Evolutionary conservation across 495 filamentous ascomycete species (phyloP).

Genomic region (Chlorociboria aeruginascens): DNA sequence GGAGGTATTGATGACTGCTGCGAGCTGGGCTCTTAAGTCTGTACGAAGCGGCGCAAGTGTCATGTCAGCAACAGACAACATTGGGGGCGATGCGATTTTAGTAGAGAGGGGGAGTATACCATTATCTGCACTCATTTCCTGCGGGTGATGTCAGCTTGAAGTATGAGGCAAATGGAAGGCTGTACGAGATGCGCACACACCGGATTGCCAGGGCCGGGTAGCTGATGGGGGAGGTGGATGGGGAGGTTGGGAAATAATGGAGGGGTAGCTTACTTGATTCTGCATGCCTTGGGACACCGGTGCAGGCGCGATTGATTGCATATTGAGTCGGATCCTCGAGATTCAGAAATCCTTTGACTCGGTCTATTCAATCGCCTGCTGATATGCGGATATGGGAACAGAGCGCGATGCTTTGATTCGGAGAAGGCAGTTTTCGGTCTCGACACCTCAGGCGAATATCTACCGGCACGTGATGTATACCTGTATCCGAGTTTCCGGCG

Average conservation of each 20-base stretch:
- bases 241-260: background rate
- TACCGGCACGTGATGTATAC: too few relatives aligned
- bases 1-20: slow-evolving; percentile 15
- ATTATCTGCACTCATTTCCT: slow-evolving; percentile 22
- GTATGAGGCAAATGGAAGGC: background rate
- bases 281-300: slow-evolving; percentile 16
- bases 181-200: background rate
- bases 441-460: too few relatives aligned
- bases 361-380: too few relatives aligned
- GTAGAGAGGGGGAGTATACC: slow-evolving; percentile 12
- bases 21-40: slow-evolving; percentile 24
- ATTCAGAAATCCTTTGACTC: background rate
- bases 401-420: too few relatives aligned
- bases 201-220: background rate
- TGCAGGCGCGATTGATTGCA: slow-evolving; percentile 20
- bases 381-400: too few relatives aligned
- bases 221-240: background rate
- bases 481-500: too few relatives aligned
- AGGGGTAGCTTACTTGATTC: slow-evolving; percentile 12
- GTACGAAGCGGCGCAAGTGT: slow-evolving; percentile 5
- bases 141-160: slow-evolving; percentile 18
- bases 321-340: background rate
- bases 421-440: too few relatives aligned
- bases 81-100: background rate
- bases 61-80: slow-evolving; percentile 14